Percentiles rank a stretch among this genome's conserved stretches.
Conservation (phyloP, 352 stramenopile species). For the Phytophthora kernoviae region DNA sequence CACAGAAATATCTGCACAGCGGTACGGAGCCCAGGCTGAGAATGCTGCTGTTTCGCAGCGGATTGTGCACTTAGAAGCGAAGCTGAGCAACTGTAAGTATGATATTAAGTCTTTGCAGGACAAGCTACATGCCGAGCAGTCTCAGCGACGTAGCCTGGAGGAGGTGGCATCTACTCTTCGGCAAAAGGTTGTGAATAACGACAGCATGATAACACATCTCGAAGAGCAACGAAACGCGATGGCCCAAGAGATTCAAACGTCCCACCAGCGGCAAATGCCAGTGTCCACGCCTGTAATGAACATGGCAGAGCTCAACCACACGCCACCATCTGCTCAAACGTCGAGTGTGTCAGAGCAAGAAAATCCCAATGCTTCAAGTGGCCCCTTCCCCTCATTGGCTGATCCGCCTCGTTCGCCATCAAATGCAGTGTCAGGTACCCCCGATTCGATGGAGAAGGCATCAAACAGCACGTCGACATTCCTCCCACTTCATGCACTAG, state of each 20-base stretch:
- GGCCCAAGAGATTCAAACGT: slow-evolving; percentile 73
- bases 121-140: slow-evolving; percentile 59
- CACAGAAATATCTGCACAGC: slow-evolving; percentile 80
- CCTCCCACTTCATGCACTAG: slow-evolving; percentile 60
- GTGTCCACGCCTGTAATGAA: slow-evolving; percentile 57
- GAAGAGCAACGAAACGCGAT: slow-evolving; percentile 78
- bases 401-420: slow-evolving; percentile 28
- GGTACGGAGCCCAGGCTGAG: slow-evolving; percentile 76
- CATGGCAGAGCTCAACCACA: slow-evolving; percentile 63
- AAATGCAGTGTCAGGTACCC: slow-evolving; percentile 27
- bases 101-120: slow-evolving; percentile 67
- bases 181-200: slow-evolving; percentile 67
- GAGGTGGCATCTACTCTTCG: slow-evolving; percentile 65
- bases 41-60: slow-evolving; percentile 76
- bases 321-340: slow-evolving; percentile 26
- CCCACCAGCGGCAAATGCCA: slow-evolving; percentile 48
- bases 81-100: slow-evolving; percentile 72
- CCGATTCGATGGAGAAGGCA: slow-evolving; percentile 31
- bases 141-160: slow-evolving; percentile 65
- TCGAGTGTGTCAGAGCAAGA: slow-evolving; percentile 12
- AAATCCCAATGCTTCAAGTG: neutral
- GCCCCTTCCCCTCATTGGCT: slow-evolving; percentile 19
- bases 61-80: slow-evolving; percentile 79
- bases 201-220: slow-evolving; percentile 63
- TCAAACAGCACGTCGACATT: slow-evolving; percentile 56